These are phyloP conservation scores for Euphorbia tirucalli DNA, from an alignment of 345 rosid species.

Conservation along the genomic window DNA sequence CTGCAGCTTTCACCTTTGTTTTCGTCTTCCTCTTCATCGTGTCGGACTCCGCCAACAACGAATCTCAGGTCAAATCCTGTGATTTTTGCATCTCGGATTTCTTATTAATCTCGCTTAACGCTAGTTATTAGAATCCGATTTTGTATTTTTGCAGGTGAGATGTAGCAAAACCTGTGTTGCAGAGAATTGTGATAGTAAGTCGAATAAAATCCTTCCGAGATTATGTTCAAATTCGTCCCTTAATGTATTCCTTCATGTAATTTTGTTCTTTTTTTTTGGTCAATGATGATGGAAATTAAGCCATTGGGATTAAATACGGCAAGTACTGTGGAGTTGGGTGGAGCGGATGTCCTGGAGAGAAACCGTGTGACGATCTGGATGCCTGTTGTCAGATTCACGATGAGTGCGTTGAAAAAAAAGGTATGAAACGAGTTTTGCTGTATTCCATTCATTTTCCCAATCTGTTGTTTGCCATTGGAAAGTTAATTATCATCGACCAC, in stretches of 20 bases:
- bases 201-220: background rate
- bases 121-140: background rate
- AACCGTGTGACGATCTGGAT: conserved; percentile 84
- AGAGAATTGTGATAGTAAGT: conserved; percentile 61
- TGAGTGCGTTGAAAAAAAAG: conserved; percentile 69
- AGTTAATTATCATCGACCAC: too few species aligned
- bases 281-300: conserved; percentile 24
- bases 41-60: conserved; percentile 34
- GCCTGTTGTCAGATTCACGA: conserved; percentile 89
- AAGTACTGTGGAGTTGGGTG: conserved; percentile 93
- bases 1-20: conserved; percentile 31
- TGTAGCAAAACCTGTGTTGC: conserved; percentile 75
- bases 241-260: background rate
- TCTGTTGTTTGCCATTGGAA: too few species aligned
- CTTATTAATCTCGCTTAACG: background rate
- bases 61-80: conserved; percentile 31
- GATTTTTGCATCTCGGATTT: background rate
- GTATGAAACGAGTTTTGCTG: conserved; percentile 21
- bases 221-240: background rate
- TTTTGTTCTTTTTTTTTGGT: background rate
- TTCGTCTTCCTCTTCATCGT: conserved; percentile 37
- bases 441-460: too few species aligned
- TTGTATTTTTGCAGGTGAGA: conserved; percentile 38
- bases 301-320: conserved; percentile 77
- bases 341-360: conserved; percentile 84